phyloP scores from a whole-genome alignment of 2,329 filamentous ascomycete genomes.

The Hypoxylon sp. region DNA sequence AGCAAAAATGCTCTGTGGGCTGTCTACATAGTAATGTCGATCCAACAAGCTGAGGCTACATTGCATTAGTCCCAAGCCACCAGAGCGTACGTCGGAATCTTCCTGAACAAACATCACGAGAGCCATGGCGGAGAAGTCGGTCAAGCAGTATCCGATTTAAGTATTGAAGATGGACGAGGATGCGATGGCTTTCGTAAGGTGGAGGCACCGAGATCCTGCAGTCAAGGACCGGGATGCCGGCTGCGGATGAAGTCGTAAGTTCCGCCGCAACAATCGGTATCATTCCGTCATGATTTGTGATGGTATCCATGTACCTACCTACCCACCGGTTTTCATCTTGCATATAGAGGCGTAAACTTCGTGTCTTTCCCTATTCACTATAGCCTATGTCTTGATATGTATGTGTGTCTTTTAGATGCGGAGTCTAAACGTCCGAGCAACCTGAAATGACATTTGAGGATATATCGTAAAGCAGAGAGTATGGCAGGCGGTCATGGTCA shows the following conservation, averaged over 20 bases:
- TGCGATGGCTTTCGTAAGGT: neutral
- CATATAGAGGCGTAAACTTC: neutral
- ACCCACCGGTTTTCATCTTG: neutral
- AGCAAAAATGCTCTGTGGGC: slow-evolving; percentile 2
- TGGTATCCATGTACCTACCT: neutral
- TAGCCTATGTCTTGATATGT: slow-evolving; percentile 2
- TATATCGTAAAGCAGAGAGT: neutral
- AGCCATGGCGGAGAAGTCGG: neutral
- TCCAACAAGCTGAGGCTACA: slow-evolving; percentile 2
- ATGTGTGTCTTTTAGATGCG: slow-evolving; percentile 5
- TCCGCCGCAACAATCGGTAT: slow-evolving; percentile 29
- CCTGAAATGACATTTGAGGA: slow-evolving; percentile 6
- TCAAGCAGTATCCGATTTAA: slow-evolving; percentile 1
- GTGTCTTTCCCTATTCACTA: neutral
- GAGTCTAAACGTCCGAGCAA: slow-evolving; percentile 16
- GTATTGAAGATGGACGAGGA: neutral
- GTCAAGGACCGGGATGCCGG: slow-evolving; percentile 11
- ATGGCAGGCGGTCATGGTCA: slow-evolving; percentile 1
- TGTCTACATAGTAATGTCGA: slow-evolving; percentile 25
- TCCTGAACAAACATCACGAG: neutral
- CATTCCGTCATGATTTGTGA: slow-evolving; percentile 22
- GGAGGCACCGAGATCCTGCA: slow-evolving; percentile 25
- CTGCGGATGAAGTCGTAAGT: slow-evolving; percentile 33
- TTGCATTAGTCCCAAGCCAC: slow-evolving; percentile 13
- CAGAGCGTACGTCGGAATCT: neutral